Conservation (phyloP, 345 rosid genomes). For the Trapa incisa region DNA sequence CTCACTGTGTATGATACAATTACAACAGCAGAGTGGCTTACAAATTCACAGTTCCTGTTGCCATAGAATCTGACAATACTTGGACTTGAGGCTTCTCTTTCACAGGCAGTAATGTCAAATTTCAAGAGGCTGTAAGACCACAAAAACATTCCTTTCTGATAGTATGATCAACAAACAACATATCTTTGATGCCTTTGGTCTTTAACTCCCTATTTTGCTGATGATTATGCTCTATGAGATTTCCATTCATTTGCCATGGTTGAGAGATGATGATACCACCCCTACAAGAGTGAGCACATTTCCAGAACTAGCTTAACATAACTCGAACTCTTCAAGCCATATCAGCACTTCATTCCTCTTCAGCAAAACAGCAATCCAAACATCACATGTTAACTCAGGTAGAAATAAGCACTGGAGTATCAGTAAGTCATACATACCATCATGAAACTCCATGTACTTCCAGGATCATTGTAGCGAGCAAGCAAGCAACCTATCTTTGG, state of each 20-base stretch:
- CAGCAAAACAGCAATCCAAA: background rate
- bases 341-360: slow-evolving; percentile 14
- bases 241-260: background rate
- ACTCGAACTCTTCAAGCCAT: slow-evolving; percentile 11
- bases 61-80: too few relatives aligned
- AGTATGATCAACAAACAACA: background rate
- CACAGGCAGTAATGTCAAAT: too few relatives aligned
- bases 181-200: background rate
- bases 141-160: background rate
- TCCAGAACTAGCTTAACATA: slow-evolving; percentile 2
- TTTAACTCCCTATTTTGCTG: background rate
- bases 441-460: slow-evolving; percentile 56
- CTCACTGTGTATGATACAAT: background rate
- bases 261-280: background rate
- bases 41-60: background rate
- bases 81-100: too few relatives aligned
- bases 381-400: background rate
- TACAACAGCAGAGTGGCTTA: background rate
- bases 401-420: background rate
- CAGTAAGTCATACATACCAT: slow-evolving; percentile 33
- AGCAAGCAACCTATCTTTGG: slow-evolving; percentile 57
- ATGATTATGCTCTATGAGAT: background rate
- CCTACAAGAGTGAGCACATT: background rate
- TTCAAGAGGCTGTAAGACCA: too few relatives aligned
- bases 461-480: slow-evolving; percentile 89